Evolutionary conservation across 441 rosid genomes (phyloP).

Genomic region (Euphorbia corollata): DNA sequence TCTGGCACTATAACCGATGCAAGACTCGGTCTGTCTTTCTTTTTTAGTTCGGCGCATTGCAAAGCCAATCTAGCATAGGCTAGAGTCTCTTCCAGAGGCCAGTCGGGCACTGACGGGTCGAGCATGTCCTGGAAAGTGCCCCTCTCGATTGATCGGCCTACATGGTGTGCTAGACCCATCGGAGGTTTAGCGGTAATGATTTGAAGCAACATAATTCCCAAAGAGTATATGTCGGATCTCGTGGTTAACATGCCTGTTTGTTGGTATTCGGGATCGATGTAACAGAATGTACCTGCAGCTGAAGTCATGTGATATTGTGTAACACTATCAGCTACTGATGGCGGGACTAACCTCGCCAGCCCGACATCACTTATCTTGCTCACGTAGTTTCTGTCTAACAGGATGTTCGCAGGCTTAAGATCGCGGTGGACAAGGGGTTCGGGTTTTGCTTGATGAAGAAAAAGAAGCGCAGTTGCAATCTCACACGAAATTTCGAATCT

Average conservation of each 20-base stretch:
- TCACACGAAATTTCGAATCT: constrained; percentile 14
- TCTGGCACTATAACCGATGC: constrained; percentile 8
- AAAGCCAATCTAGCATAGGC: constrained; percentile 10
- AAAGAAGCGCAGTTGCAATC: constrained; percentile 14
- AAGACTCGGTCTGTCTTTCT: constrained; percentile 16
- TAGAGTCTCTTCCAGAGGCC: constrained; percentile 13
- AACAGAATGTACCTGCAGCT: constrained; percentile 18
- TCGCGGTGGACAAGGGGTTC: constrained; percentile 16
- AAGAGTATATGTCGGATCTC: constrained; percentile 14
- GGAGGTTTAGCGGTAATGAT: constrained; percentile 14
- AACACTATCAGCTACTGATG: constrained; percentile 13
- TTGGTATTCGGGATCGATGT: constrained; percentile 16
- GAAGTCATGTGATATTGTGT: constrained; percentile 15
- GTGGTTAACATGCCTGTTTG: constrained; percentile 17
- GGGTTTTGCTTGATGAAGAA: constrained; percentile 16
- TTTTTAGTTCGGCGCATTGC: constrained; percentile 15
- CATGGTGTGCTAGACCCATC: constrained; percentile 17
- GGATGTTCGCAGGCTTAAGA: constrained; percentile 16
- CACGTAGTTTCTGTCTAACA: constrained; percentile 12
- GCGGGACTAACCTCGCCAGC: constrained; percentile 14
- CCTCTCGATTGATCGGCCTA: constrained; percentile 3
- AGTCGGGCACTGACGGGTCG: constrained; percentile 7
- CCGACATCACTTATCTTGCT: constrained; percentile 19
- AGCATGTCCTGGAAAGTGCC: constrained; percentile 14
- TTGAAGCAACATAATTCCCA: constrained; percentile 17